phyloP scores from a whole-genome alignment of 345 rosid species.

The Sonneratia caseolaris region DNA sequence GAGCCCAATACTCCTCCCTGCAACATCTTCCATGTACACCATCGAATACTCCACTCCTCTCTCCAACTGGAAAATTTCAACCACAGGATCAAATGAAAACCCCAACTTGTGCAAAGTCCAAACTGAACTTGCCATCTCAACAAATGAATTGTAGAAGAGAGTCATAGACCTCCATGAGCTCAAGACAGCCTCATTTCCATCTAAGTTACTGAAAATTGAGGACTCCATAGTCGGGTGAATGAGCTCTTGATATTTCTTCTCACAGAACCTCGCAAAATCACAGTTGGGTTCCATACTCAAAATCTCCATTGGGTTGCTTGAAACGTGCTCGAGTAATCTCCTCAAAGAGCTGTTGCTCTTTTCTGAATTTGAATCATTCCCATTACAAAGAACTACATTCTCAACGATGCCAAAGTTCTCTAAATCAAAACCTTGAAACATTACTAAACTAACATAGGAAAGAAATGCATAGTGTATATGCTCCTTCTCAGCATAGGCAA shows the following conservation, averaged over 20 bases:
- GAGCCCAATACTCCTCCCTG: slow-evolving; percentile 22
- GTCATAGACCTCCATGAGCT: slow-evolving; percentile 77
- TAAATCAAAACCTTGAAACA: slow-evolving; percentile 66
- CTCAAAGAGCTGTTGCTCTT: slow-evolving; percentile 29
- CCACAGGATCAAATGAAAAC: slow-evolving; percentile 67
- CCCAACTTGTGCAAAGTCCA: slow-evolving; percentile 83
- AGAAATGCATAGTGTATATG: slow-evolving; percentile 61
- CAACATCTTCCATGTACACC: slow-evolving; percentile 80
- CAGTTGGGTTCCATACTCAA: slow-evolving; percentile 52
- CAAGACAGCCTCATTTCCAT: slow-evolving; percentile 55
- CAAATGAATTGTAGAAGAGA: slow-evolving; percentile 65
- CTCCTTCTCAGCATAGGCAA: slow-evolving; percentile 41
- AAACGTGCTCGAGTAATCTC: slow-evolving; percentile 67
- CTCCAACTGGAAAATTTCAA: slow-evolving; percentile 83
- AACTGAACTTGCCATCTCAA: slow-evolving; percentile 71
- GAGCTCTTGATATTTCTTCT: slow-evolving; percentile 79
- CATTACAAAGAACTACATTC: slow-evolving; percentile 23
- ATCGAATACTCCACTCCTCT: slow-evolving; percentile 65
- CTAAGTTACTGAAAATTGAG: slow-evolving; percentile 65
- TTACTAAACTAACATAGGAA: slow-evolving; percentile 67
- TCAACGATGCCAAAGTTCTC: slow-evolving; percentile 36
- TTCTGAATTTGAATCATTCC: slow-evolving; percentile 16
- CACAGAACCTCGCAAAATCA: slow-evolving; percentile 73
- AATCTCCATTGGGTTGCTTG: slow-evolving; percentile 71
- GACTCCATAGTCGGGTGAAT: slow-evolving; percentile 85